Evolutionary conservation across 305 asterid species (phyloP), one percentile per base, ranked within the genome.

Genomic region (Caryopteris hybrid): DNA sequence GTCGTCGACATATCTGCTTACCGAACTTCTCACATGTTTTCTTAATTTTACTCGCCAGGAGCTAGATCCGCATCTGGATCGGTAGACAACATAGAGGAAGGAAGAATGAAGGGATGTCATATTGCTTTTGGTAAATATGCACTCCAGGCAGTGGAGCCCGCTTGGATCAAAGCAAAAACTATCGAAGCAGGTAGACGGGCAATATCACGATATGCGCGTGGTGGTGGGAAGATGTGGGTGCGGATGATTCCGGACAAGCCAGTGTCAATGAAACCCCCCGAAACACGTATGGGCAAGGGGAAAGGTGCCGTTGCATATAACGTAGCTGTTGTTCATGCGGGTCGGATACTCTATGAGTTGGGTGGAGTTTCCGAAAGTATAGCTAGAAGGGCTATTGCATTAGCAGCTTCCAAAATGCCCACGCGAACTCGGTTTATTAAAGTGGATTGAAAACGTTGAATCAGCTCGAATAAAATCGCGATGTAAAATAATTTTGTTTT

Each of bases 1-100:
- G 7, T 29, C 55, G 22, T 78, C 76, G 77, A 79, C 81, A 42
- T 65, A 78, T 83, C 86, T 83, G 86, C 88, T 80, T 83, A 80
- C 84, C 81, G 83, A 83, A 74, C 46, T 83, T 77, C 83, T 80
- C 45, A 76, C 64, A 76, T 73, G 61, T 8, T 42, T 31, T 16
- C 17, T 23, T 6, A 0, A 4, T 8, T 17, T 31, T n/a, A n/a
- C n/a, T n/a, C n/a, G n/a, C n/a, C n/a, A n/a, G n/a, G n/a, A n/a
- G n/a, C n/a, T n/a, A n/a, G n/a, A n/a, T n/a, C n/a, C n/a, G n/a
- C n/a, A n/a, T n/a, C n/a, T n/a, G n/a, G n/a, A n/a, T n/a, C n/a
- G n/a, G n/a, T n/a, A n/a, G n/a, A n/a, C n/a, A n/a, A n/a, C n/a
- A n/a, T n/a, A n/a, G n/a, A n/a, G n/a, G n/a, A n/a, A n/a, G n/a